Base-by-base conservation (phyloP, 169 alveolate species). In the Eimeria zaria region DNA sequence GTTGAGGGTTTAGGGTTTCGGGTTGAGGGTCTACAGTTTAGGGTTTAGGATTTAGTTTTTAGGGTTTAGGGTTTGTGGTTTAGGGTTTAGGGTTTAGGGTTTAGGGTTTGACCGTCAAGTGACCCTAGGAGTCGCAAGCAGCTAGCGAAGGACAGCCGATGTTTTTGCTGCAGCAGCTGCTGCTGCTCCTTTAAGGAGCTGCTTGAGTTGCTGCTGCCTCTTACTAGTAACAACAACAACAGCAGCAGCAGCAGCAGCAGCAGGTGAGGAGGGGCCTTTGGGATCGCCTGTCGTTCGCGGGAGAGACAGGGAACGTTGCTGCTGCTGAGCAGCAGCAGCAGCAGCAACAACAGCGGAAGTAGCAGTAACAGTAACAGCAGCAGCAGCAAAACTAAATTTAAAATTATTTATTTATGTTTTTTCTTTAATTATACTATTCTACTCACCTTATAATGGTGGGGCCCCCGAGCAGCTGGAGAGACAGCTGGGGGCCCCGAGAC, bases 401-500 rank as follows among this genome's bases (percentile, higher is more conserved):
- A 62, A 27, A 27, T 12, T 4, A 62, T 62, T 62, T 62, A 33
- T 62, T 62, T 27, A 27, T 14, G 24, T 73, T 20, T n/a, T n/a
- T 30, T n/a, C 51, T 6, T 9, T 20, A 62, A 62, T 12, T 27
- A 51, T 36, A 20, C 53, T 53, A 14, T 33, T 41, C 39, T 33
- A 12, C 83, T 30, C 55, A 24, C 6, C 9, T 5, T 22, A 39
- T 27, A 73, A 33, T 3, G 7, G 53, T 27, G 83, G 83, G 44
- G 55, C 51, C 83, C 46, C 51, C 48, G 51, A 73, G 83, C 55
- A 30, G 55, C 83, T 73, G 33, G 53, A 20, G 53, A 30, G 83
- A 73, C 36, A 73, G 55, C 83, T 20, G 83, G 53, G 83, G 83
- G 83, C 83, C 83, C 83, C 83, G 22, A 53, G 83, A 41, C 53